A percentile compares a stretch with the other conserved stretches of the same genome.
Evolutionary conservation across 306 rosid species (phyloP).

Genomic region (Hippophae rhamnoides): DNA sequence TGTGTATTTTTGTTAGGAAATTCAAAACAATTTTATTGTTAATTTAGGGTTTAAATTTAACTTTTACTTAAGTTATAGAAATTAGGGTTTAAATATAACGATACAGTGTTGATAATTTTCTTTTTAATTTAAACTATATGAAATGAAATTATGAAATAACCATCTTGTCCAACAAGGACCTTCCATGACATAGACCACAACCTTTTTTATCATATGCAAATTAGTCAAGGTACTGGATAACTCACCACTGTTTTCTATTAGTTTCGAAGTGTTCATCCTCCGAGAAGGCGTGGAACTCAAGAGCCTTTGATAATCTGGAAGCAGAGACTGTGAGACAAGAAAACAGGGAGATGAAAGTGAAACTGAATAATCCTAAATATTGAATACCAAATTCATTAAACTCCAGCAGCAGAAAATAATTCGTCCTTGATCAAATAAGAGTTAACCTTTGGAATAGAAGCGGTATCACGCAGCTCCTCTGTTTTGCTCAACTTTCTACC

Average conservation of each 20-base stretch:
- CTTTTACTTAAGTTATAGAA: too few relatives aligned
- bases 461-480: conserved; percentile 87
- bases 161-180: too few relatives aligned
- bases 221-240: conserved; percentile 7
- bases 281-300: conserved; percentile 89
- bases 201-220: background rate
- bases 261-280: conserved; percentile 92
- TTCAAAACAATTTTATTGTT: too few relatives aligned
- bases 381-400: conserved; percentile 16
- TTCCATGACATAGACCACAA: too few relatives aligned
- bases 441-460: conserved; percentile 83
- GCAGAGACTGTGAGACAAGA: conserved; percentile 74
- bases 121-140: too few relatives aligned
- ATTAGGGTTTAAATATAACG: too few relatives aligned
- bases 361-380: conserved; percentile 30
- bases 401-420: conserved; percentile 3
- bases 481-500: conserved; percentile 77
- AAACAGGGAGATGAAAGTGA: conserved; percentile 40
- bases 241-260: conserved; percentile 92
- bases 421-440: conserved; percentile 9
- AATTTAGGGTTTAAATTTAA: too few relatives aligned
- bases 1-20: too few relatives aligned
- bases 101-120: too few relatives aligned
- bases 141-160: too few relatives aligned
- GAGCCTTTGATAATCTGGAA: conserved; percentile 99